A percentile compares a stretch with the other conserved stretches of the same genome.
Conservation (phyloP, 768 basidiomycete species). For the Mrakia frigida region DNA sequence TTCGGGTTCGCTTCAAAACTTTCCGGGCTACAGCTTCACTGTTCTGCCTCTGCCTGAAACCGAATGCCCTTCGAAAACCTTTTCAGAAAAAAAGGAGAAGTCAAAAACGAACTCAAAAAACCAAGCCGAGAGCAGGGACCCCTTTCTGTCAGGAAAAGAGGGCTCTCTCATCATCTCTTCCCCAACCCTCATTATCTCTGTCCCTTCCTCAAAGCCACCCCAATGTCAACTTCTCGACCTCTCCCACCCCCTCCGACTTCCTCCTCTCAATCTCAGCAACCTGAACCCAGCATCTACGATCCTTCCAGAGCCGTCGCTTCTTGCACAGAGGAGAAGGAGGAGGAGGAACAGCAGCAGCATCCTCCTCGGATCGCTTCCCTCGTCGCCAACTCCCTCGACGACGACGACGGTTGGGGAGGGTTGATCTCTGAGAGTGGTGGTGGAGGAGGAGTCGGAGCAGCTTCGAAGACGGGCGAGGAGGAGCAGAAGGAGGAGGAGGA, state of each 20-base stretch:
- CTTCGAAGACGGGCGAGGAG: neutral
- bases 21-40: no score
- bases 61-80: no score
- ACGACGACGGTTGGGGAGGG: neutral
- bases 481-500: constrained; percentile 8
- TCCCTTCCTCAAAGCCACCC: neutral
- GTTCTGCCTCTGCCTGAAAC: no score
- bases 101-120: no score
- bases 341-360: neutral
- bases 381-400: no score
- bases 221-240: neutral
- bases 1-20: no score
- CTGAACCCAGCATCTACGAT: neutral
- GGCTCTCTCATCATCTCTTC: neutral
- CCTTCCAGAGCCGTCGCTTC: neutral
- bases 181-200: neutral
- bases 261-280: neutral
- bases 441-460: no score
- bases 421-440: neutral
- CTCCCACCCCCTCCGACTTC: neutral
- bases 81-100: no score
- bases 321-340: neutral
- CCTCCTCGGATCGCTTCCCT: neutral
- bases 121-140: no score
- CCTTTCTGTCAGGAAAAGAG: no score